phyloP scores from a whole-genome alignment of 495 filamentous ascomycete species.

The Achaetomiella virescens region DNA sequence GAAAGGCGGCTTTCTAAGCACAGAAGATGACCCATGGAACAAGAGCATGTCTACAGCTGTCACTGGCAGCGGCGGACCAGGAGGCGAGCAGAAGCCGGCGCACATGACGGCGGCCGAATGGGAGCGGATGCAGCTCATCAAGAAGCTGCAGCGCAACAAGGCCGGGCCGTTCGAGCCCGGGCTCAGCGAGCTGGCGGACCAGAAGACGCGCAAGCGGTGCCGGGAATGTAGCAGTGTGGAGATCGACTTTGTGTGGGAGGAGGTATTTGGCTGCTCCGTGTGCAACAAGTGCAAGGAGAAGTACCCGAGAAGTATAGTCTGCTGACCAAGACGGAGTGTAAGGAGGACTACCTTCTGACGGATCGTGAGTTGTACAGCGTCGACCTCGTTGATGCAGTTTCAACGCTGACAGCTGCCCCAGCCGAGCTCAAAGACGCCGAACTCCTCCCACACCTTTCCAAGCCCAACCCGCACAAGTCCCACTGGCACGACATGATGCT shows the following conservation, averaged over 20 bases:
- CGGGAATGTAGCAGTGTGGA: constrained; percentile 76
- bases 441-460: constrained; percentile 77
- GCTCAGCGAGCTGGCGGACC: constrained; percentile 59
- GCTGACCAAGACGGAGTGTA: constrained; percentile 92
- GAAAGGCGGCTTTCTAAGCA: constrained; percentile 85
- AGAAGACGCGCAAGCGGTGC: constrained; percentile 63
- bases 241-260: constrained; percentile 93
- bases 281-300: constrained; percentile 81
- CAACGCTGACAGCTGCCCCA: constrained; percentile 22
- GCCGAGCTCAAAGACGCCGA: constrained; percentile 81
- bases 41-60: constrained; percentile 61
- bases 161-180: constrained; percentile 83
- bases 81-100: constrained; percentile 62
- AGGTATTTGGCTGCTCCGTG: constrained; percentile 63
- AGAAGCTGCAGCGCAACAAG: constrained; percentile 62
- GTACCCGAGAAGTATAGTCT: constrained; percentile 85
- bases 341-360: constrained; percentile 90
- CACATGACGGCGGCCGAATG: constrained; percentile 91
- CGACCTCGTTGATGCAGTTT: too few species aligned
- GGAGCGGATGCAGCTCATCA: constrained; percentile 71
- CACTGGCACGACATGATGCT: constrained; percentile 99
- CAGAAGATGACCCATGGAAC: constrained; percentile 85
- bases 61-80: constrained; percentile 28
- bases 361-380: constrained; percentile 57
- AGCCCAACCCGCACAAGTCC: constrained; percentile 89